phyloP scores from a whole-genome alignment of 805 yeast species.

The Jamesozyma lodderae region DNA sequence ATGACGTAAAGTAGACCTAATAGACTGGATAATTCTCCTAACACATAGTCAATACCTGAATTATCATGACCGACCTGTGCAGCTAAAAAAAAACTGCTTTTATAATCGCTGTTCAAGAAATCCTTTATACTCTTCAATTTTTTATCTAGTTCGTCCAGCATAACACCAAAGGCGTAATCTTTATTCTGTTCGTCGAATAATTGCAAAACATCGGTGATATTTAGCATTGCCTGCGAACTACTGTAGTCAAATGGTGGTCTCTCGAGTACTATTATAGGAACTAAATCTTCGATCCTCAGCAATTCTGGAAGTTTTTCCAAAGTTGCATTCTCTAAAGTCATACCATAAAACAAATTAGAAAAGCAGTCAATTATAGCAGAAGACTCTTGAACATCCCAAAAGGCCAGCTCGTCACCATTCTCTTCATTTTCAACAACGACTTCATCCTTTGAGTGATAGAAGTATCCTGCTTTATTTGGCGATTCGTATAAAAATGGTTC shows the following conservation, averaged over 20 bases:
- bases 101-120: slow-evolving; percentile 19
- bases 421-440: slow-evolving; percentile 36
- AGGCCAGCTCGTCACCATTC: slow-evolving; percentile 32
- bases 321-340: slow-evolving; percentile 43
- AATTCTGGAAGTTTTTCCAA: slow-evolving; percentile 35
- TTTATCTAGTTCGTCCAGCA: slow-evolving; percentile 30
- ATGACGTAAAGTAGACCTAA: slow-evolving; percentile 42
- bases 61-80: slow-evolving; percentile 11
- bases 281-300: slow-evolving; percentile 37
- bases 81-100: slow-evolving; percentile 22
- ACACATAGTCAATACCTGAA: slow-evolving; percentile 9
- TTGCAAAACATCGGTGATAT: slow-evolving; percentile 46
- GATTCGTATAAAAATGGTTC: slow-evolving; percentile 38
- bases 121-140: slow-evolving; percentile 26
- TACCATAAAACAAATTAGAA: slow-evolving; percentile 38
- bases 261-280: slow-evolving; percentile 39
- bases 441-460: slow-evolving; percentile 38
- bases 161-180: slow-evolving; percentile 35
- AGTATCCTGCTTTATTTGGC: slow-evolving; percentile 28
- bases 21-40: slow-evolving; percentile 25
- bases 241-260: slow-evolving; percentile 57
- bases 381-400: slow-evolving; percentile 46
- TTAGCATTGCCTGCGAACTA: slow-evolving; percentile 44
- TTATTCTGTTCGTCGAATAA: slow-evolving; percentile 48
- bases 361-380: slow-evolving; percentile 43